Conservation (phyloP, 257 asterid genomes). For the Nicotiana obtusifolia region DNA sequence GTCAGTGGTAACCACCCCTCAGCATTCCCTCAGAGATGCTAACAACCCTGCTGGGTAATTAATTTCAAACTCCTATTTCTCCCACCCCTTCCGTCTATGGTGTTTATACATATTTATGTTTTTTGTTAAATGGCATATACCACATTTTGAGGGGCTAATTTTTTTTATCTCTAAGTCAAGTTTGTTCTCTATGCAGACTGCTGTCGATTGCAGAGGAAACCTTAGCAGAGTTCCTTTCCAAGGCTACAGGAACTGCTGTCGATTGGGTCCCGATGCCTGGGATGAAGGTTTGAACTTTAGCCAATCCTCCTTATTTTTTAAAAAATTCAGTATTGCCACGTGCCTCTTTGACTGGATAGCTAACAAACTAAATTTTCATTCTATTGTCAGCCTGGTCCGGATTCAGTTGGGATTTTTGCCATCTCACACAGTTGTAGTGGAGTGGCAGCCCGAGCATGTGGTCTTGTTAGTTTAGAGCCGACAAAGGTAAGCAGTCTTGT, state of each 20-base stretch:
- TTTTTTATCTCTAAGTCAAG: background rate
- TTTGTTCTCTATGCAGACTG: constrained; percentile 50
- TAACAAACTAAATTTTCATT: constrained; percentile 10
- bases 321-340: background rate
- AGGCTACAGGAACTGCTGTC: constrained; percentile 99
- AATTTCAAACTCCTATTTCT: background rate
- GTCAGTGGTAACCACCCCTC: constrained; percentile 80
- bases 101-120: background rate
- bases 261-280: constrained; percentile 99
- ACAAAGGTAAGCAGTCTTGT: constrained; percentile 45
- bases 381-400: constrained; percentile 98
- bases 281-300: constrained; percentile 68
- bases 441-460: constrained; percentile 99
- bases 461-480: constrained; percentile 98
- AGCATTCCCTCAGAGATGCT: constrained; percentile 75
- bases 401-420: constrained; percentile 99
- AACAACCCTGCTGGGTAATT: constrained; percentile 96
- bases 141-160: background rate
- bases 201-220: constrained; percentile 97
- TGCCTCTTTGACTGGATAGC: background rate
- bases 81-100: background rate
- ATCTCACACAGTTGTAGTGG: constrained; percentile 87
- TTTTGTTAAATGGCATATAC: background rate
- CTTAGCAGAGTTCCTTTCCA: constrained; percentile 98
- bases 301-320: background rate